Percentiles rank a stretch among this genome's conserved stretches.
Conservation (phyloP, 1,284 basidiomycete species). For the Phellopilus nigrolimitatus region DNA sequence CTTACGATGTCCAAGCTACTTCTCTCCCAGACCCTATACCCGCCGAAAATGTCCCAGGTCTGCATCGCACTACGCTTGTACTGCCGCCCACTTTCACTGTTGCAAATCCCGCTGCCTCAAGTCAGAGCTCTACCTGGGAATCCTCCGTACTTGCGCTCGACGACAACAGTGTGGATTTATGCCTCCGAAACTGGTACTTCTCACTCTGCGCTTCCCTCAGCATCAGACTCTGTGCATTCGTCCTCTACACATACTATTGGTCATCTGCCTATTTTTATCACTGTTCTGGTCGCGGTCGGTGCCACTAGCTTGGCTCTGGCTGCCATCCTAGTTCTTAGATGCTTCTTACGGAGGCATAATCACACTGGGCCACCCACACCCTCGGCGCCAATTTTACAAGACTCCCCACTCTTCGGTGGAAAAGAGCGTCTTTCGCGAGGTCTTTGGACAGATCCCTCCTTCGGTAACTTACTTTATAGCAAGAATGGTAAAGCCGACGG, state of each 20-base stretch:
- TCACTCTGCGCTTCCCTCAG: neutral
- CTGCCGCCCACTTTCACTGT: constrained; percentile 10
- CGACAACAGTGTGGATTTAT: constrained; percentile 17
- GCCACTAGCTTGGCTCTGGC: constrained; percentile 47
- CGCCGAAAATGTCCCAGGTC: neutral
- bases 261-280: constrained; percentile 40
- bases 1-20: constrained; percentile 10
- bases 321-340: constrained; percentile 47
- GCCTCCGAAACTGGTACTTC: neutral
- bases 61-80: constrained; percentile 13
- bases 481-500: constrained; percentile 32
- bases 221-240: neutral
- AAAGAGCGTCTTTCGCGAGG: constrained; percentile 55
- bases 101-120: constrained; percentile 1
- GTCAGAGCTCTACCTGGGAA: neutral
- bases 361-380: constrained; percentile 51
- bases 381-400: constrained; percentile 64
- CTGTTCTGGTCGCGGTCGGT: constrained; percentile 53
- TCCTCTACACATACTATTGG: constrained; percentile 27
- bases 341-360: constrained; percentile 43
- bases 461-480: constrained; percentile 31
- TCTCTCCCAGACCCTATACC: constrained; percentile 17
- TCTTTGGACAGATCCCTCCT: constrained; percentile 19
- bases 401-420: constrained; percentile 71
- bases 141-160: neutral